Evolutionary conservation across 2,329 filamentous ascomycete species (phyloP).

Genomic region (Colletotrichum tofieldiae): DNA sequence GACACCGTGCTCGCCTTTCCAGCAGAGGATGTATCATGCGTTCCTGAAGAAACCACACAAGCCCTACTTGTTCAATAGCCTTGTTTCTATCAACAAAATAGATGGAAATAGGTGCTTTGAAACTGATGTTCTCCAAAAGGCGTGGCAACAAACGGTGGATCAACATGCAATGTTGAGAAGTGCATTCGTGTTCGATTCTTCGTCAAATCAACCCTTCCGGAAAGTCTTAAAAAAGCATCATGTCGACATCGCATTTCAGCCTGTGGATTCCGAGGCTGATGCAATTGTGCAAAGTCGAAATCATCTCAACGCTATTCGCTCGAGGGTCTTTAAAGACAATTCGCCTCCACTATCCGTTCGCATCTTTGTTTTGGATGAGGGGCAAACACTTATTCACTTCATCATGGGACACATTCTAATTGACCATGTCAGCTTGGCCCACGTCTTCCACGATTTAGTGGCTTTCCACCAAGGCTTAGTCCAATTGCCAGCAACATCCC

Average conservation of each 20-base stretch:
- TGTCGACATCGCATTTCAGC: conserved; percentile 48
- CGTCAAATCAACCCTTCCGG: conserved; percentile 51
- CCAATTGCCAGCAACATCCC: not conserved
- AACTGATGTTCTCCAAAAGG: conserved; percentile 61
- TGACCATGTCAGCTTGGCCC: conserved; percentile 34
- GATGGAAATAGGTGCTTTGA: conserved; percentile 48
- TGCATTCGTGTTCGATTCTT: conserved; percentile 67
- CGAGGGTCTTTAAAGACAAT: conserved; percentile 3
- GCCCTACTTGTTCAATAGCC: conserved; percentile 59
- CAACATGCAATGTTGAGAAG: conserved; percentile 77
- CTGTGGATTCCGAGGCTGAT: conserved; percentile 1
- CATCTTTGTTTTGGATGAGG: not conserved
- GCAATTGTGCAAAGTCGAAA: not conserved
- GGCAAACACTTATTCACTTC: not conserved
- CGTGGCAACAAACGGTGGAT: conserved; percentile 69
- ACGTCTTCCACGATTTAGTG: conserved; percentile 14
- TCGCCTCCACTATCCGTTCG: conserved; percentile 3
- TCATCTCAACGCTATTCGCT: conserved; percentile 5
- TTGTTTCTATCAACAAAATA: conserved; percentile 49
- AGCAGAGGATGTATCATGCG: conserved; percentile 68
- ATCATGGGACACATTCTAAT: conserved; percentile 27
- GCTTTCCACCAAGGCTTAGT: not conserved
- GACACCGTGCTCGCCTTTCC: conserved; percentile 66
- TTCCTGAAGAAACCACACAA: conserved; percentile 12
- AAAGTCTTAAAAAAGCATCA: conserved; percentile 51